phyloP scores from a whole-genome alignment of 148 eudicot genomes.

The Rhododendron ovatum region DNA sequence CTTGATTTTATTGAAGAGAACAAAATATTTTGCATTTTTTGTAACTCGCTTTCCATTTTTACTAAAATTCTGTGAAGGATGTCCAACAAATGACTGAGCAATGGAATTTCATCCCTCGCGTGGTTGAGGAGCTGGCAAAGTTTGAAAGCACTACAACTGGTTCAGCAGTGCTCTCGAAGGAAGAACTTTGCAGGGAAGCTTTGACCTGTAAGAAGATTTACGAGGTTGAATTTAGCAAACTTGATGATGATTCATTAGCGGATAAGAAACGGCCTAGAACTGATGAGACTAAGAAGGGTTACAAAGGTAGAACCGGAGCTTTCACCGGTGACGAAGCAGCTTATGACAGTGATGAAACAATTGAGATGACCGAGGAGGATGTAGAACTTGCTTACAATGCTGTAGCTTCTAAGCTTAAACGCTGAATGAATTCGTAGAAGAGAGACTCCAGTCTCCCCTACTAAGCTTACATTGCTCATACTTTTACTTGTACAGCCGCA shows the following conservation, averaged over 20 bases:
- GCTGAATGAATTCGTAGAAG: background rate
- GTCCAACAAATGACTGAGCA: conserved; percentile 56
- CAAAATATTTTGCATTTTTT: background rate
- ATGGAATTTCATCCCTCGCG: conserved; percentile 74
- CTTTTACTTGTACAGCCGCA: background rate
- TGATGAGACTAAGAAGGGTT: conserved; percentile 21
- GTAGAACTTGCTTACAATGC: conserved; percentile 65
- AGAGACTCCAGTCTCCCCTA: background rate
- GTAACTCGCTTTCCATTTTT: conserved; percentile 4
- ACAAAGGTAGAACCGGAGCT: conserved; percentile 3
- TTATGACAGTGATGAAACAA: conserved; percentile 82
- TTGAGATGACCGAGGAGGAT: conserved; percentile 93
- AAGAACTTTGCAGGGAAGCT: conserved; percentile 60
- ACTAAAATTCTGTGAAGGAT: conserved; percentile 30
- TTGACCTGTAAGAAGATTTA: conserved; percentile 63
- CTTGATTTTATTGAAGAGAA: background rate
- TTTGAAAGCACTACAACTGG: conserved; percentile 27
- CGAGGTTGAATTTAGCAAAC: conserved; percentile 38
- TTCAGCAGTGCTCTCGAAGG: conserved; percentile 26
- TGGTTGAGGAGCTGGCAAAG: conserved; percentile 66
- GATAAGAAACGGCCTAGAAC: conserved; percentile 28
- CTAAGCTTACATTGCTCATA: background rate
- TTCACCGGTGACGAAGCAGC: conserved; percentile 14
- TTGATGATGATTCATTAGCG: conserved; percentile 13
- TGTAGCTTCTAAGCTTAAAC: conserved; percentile 32